Evolutionary conservation across 352 stramenopile genomes (phyloP), one percentile per base, ranked within the genome.

Genomic region (Phytophthora pistaciae): DNA sequence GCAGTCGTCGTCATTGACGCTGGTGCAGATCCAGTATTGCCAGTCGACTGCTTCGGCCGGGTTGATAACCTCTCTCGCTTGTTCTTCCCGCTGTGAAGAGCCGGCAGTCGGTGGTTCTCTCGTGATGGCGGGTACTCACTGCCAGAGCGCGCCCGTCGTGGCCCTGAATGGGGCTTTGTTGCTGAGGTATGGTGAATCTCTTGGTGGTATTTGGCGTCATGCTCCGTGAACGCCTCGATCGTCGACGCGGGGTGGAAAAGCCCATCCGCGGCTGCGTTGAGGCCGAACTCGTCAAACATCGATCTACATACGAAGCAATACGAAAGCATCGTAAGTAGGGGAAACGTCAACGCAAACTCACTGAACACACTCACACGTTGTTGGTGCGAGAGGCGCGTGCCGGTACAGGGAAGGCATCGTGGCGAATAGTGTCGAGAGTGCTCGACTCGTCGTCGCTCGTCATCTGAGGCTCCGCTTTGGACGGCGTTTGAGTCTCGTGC

Each of bases 171-270:
- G 13, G 38, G 29, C 50, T 69, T 73, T 16, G 54, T 70, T 16
- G 54, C 40, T 5, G 64, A 52, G 11, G 38, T 14, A 4, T 54
- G 29, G 21, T 70, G 55, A 18, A 68, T 64, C 56, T 67, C 64
- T 18, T 75, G 56, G 20, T 48, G 64, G 63, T 90, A 94, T 65
- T 90, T 90, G n/a, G 80, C 80, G 60, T 94, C 86, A 62, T 94
- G 84, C 64, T 93, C 87, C 9, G 86, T 80, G 56, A 95, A 95
- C 11, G 88, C 88, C 44, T 91, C 83, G 21, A 95, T 89, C 18
- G 81, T 75, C 3, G 86, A 94, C 7, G 85, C 88, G 6, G 88
- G 88, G 54, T 95, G 88, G 56, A 94, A 95, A 6, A 93, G 69
- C 0, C 88, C 88, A 11, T 92, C 88, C 8, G 85, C 86, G 7